Percentiles rank a stretch among this genome's conserved stretches.
Conservation (phyloP, 495 filamentous ascomycete species). For the Hypomontagnella submonticulosa region DNA sequence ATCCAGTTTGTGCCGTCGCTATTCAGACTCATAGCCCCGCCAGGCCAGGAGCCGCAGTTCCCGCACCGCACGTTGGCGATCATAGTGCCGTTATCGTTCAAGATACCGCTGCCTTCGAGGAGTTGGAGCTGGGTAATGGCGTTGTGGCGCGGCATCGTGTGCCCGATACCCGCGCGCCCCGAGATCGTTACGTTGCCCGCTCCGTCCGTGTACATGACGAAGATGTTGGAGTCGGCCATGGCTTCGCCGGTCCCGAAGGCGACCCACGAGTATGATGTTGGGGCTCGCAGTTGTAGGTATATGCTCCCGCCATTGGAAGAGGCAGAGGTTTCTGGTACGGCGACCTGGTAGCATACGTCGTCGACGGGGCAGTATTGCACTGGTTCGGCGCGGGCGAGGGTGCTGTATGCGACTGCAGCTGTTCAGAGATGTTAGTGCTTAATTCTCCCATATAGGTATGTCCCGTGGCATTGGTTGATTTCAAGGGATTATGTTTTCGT, state of each 20-base stretch:
- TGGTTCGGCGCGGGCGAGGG: slow-evolving; percentile 27
- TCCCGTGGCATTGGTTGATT: no score
- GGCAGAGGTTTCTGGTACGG: slow-evolving; percentile 55
- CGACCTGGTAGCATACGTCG: slow-evolving; percentile 59
- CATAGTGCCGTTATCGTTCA: slow-evolving; percentile 61
- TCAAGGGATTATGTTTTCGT: no score
- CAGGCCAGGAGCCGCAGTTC: slow-evolving; percentile 64
- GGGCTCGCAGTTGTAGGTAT: slow-evolving; percentile 73
- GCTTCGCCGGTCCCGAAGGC: slow-evolving; percentile 69
- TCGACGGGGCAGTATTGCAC: slow-evolving; percentile 45
- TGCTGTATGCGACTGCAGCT: slow-evolving; percentile 42
- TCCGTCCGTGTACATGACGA: slow-evolving; percentile 72
- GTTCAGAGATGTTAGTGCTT: slow-evolving; percentile 11
- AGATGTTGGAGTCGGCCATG: slow-evolving; percentile 75
- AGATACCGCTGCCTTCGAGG: slow-evolving; percentile 70
- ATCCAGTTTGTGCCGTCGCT: slow-evolving; percentile 69
- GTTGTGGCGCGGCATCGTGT: slow-evolving; percentile 66
- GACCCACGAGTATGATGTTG: slow-evolving; percentile 70
- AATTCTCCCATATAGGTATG: background rate
- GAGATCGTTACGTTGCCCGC: slow-evolving; percentile 73
- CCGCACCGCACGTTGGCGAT: slow-evolving; percentile 68
- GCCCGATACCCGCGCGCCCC: slow-evolving; percentile 64
- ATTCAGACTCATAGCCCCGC: slow-evolving; percentile 65
- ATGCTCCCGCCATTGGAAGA: slow-evolving; percentile 60
- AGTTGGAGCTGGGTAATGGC: slow-evolving; percentile 61